These are phyloP conservation scores for Penicillium sp. DNA, from an alignment of 2,329 filamentous ascomycete genomes.

Conservation along the genomic window DNA sequence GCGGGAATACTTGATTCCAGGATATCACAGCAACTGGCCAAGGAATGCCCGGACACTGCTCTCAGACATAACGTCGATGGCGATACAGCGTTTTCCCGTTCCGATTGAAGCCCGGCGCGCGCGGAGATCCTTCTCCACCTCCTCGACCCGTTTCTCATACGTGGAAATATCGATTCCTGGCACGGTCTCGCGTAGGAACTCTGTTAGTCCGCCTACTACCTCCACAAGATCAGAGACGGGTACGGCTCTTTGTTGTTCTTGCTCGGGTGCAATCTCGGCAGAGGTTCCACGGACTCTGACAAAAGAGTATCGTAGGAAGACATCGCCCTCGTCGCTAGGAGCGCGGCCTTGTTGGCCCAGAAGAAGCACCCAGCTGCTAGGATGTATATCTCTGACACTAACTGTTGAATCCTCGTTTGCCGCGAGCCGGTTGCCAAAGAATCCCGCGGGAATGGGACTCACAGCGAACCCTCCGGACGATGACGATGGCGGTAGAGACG, in stretches of 20 bases:
- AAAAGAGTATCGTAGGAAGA: constrained; percentile 18
- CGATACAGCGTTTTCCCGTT: background rate
- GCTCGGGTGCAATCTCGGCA: constrained; percentile 4
- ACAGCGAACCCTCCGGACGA: constrained; percentile 3
- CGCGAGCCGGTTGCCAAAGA: constrained; percentile 5
- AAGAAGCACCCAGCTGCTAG: constrained; percentile 15
- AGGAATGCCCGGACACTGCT: background rate
- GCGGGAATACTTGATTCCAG: no score
- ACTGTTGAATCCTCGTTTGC: constrained; percentile 4
- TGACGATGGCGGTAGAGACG: background rate
- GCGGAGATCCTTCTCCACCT: background rate
- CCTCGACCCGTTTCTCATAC: constrained; percentile 13
- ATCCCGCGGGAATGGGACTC: constrained; percentile 14
- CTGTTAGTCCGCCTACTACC: constrained; percentile 17
- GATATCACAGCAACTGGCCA: background rate
- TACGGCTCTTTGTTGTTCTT: constrained; percentile 9
- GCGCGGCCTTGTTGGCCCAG: constrained; percentile 8
- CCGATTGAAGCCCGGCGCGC: background rate
- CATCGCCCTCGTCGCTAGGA: background rate
- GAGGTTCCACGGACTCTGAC: constrained; percentile 4
- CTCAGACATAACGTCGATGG: background rate
- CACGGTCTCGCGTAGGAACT: constrained; percentile 15
- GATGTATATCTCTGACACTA: constrained; percentile 8
- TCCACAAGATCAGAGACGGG: no score
- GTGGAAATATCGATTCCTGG: constrained; percentile 9